Evolutionary conservation across 345 rosid genomes (phyloP), one percentile per base, ranked within the genome.

Genomic region (Diplotaxis tenuifolia): DNA sequence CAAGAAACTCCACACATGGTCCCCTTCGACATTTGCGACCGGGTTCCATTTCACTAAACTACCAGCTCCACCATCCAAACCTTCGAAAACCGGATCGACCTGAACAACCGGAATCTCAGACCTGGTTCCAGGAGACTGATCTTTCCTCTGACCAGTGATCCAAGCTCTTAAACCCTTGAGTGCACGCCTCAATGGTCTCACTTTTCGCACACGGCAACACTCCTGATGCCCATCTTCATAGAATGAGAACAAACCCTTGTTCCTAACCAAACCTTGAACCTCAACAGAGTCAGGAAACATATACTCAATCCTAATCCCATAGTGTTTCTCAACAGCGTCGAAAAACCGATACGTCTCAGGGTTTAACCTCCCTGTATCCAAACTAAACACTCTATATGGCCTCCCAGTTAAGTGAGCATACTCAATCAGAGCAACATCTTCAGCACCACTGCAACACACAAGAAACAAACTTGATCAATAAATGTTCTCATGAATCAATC

Each of bases 21-120:
- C 16, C 4, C 97, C 96, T 14, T 80, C 83, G 2, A 83, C 92
- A 69, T 92, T 92, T 0, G 99, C 93, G 45, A 95, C 80, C 0
- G 99, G 99, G 62, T 95, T 95, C 97, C 97, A 95, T 85, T 95
- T 95, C 84, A 95, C 89, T 64, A 89, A 81, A 75, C 97, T 91
- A 60, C 96, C 98, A 27, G 45, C 67, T 42, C 99, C 96, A 6
- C 97, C 97, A 40, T 85, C 89, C 75, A 89, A 19, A 53, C 99
- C 98, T 77, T 92, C 96, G 29, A 94, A 94, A 61, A 82, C 93
- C 0, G 96, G 96, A 78, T 94, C 97, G 65, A 88, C 93, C 75
- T 94, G 96, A 36, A 94, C 97, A 22, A 91, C 82, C 0, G 97
- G 96, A 50, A 92, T 67, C 71, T 89, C 96, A 9, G 96, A 86